phyloP scores from a whole-genome alignment of 352 stramenopile genomes.

The Phytopythium aichiense region DNA sequence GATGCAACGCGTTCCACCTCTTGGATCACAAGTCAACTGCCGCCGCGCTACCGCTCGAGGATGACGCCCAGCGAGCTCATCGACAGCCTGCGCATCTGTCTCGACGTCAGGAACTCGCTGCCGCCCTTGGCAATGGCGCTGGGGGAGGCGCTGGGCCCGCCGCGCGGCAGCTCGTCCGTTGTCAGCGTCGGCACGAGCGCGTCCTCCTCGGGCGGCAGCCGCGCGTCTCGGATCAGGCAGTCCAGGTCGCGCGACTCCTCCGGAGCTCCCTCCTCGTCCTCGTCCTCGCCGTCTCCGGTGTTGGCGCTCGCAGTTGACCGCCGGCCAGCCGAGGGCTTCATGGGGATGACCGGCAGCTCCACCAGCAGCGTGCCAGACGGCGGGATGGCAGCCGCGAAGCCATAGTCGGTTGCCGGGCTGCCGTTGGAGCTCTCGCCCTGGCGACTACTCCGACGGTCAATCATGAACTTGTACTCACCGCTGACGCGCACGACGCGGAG shows the following conservation, averaged over 20 bases:
- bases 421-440: background rate
- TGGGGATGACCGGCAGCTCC: slow-evolving; percentile 18
- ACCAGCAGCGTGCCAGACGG: slow-evolving; percentile 18
- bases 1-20: background rate
- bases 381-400: background rate
- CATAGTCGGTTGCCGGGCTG: background rate
- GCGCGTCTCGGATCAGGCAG: slow-evolving; percentile 23
- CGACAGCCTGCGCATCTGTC: slow-evolving; percentile 5
- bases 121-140: background rate
- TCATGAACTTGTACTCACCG: slow-evolving; percentile 27
- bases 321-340: slow-evolving; percentile 8
- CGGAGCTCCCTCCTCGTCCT: background rate
- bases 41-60: slow-evolving; percentile 1
- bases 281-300: slow-evolving; percentile 3
- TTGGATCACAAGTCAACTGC: background rate
- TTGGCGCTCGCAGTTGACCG: background rate
- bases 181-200: background rate
- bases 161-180: background rate
- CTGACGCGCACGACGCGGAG: slow-evolving; percentile 19
- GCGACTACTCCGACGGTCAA: slow-evolving; percentile 9
- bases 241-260: slow-evolving; percentile 16
- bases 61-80: slow-evolving; percentile 5
- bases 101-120: background rate
- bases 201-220: slow-evolving; percentile 3
- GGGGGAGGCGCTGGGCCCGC: background rate